Evolutionary conservation across 2,329 filamentous ascomycete species (phyloP), one percentile per base, ranked within the genome.

Genomic region (Beauveria medogensis): DNA sequence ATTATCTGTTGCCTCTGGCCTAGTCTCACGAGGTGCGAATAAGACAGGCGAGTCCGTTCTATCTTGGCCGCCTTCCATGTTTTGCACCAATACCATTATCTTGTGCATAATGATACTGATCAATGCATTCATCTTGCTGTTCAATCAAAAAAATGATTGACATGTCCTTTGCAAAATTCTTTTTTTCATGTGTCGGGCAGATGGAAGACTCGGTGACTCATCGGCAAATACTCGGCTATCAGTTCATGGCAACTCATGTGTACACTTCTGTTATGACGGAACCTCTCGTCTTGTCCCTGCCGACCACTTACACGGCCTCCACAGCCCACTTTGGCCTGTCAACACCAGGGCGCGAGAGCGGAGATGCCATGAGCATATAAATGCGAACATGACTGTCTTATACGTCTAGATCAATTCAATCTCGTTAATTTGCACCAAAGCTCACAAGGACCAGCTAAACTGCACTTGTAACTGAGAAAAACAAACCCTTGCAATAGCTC

Each of bases 341-440:
- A 54, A 54, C 34, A 40, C 55, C 34, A 58, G 55, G 55, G 55
- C 55, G 54, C 20, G 44, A 24, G 41, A 58, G 55, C 54, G 54
- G 54, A 56, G 54, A 48, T 37, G 54, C 18, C 18, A 55, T 56
- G 54, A 56, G 10, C 20, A 24, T 30, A 22, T 44, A 18, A 44
- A 44, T 12, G n/a, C 9, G 10, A 34, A 30, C 41, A 20, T 9
- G 14, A 34, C 16, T 9, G 22, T 40, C 8, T 18, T n/a, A 20
- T 41, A 43, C 0, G 2, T n/a, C n/a, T 43, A 28, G 10, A 44
- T 44, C 18, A 6, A n/a, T 44, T 41, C 2, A 7, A 3, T 14
- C 8, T 9, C 12, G 8, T 26, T 28, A 2, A 28, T 3, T 7
- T 14, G 4, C 3, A 18, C 47, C 8, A 28, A 16, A 16, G 28